Base-by-base conservation (phyloP, 805 yeast genomes). In the Myxozyma neglecta region DNA sequence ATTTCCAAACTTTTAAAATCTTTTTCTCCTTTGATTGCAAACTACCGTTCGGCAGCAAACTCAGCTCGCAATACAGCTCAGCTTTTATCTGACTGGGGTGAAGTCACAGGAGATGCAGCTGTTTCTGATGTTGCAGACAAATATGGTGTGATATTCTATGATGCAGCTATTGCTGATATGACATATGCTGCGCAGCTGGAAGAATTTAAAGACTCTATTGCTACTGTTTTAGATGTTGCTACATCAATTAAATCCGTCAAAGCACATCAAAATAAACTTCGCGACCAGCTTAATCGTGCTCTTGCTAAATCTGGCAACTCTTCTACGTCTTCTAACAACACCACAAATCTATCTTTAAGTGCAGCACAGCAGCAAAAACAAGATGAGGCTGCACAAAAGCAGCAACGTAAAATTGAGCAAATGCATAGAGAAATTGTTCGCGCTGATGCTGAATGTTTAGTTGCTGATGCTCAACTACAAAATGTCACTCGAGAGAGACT, bases 391-490 rank as follows among this genome's bases (percentile, higher is more conserved):
- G 85, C 76, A 80, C 43, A 32, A 29, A 47, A 51, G 44, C 43
- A 50, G 13, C 44, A 47, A 29, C 88, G 76, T 87, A 89, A 77
- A 88, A 86, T 89, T 67, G 82, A 85, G 58, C 85, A 89, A 60
- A 80, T 90, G 74, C 96, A 90, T 79, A 96, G 90, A 76, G 96
- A 89, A 77, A 81, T 89, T 73, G 96, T 90, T 61, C 83, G 96
- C 77, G 94, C 94, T 43, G 96, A 90, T 78, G 96, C 96, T 58
- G 96, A 90, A 78, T 86, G 91, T 56, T 80, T 89, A 67, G 96
- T 90, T 70, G 96, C 96, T 53, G 96, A 89, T 79, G 96, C 96
- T 36, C 96, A 90, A 79, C 81, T 90, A 70, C 87, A 93, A 43
- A 89, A 89, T 77, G 89, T 89, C 73, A 89, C 96, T 68, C 83